Conservation (phyloP, 306 rosid species). For the Citrullus colocynthis region DNA sequence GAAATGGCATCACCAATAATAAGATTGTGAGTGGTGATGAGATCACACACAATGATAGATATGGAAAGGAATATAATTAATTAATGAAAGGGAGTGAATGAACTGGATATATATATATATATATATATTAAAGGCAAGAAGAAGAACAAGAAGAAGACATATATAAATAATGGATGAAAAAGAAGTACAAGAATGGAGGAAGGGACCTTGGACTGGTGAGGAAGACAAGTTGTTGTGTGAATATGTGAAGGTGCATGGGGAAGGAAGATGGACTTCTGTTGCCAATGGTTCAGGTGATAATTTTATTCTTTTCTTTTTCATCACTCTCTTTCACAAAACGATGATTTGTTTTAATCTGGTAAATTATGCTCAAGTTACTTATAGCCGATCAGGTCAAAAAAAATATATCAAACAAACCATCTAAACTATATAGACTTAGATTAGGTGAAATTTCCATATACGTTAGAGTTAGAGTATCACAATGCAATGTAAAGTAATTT, state of each 20-base stretch:
- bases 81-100: background rate
- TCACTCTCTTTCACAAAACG: no score
- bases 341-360: no score
- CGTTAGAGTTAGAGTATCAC: no score
- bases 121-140: slow-evolving; percentile 1
- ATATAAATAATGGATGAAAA: background rate
- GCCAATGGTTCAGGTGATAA: slow-evolving; percentile 33
- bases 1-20: background rate
- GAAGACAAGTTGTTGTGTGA: slow-evolving; percentile 49
- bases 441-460: no score
- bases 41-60: background rate
- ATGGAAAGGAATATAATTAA: background rate
- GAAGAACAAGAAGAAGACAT: background rate
- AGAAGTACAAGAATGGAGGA: slow-evolving; percentile 38
- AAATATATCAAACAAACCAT: no score
- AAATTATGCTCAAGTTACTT: no score
- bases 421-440: no score
- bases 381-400: no score
- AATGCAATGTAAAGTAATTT: no score
- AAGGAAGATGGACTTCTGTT: slow-evolving; percentile 54
- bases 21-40: background rate
- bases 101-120: background rate
- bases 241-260: slow-evolving; percentile 41
- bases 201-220: slow-evolving; percentile 72
- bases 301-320: background rate